Percentiles rank a stretch among this genome's conserved stretches.
phyloP scores from a whole-genome alignment of 2,329 filamentous ascomycete genomes.

The Aspergillus floridensis region DNA sequence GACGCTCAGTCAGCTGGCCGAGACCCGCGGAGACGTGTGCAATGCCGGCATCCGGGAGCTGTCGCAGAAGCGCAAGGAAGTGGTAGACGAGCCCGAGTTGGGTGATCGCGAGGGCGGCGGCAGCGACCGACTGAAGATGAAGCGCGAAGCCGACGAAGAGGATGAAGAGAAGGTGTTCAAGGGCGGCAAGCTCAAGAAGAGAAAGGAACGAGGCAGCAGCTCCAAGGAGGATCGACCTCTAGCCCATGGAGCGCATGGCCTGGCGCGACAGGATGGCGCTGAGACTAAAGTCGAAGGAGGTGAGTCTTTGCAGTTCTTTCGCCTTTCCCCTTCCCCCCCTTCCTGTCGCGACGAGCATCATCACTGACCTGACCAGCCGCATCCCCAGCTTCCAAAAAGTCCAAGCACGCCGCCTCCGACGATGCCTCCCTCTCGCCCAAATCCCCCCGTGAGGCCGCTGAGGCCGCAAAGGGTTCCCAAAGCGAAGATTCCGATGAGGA shows the following conservation, averaged over 20 bases:
- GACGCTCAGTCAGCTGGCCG: constrained; percentile 56
- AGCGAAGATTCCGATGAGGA: constrained; percentile 59
- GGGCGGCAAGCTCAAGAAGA: constrained; percentile 70
- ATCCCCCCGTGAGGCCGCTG: constrained; percentile 42
- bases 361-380: constrained; percentile 24
- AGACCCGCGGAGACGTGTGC: constrained; percentile 56
- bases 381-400: constrained; percentile 41
- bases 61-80: constrained; percentile 57
- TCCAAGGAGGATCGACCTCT: constrained; percentile 60
- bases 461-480: constrained; percentile 56
- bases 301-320: constrained; percentile 22
- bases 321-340: background rate
- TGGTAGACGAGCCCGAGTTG: constrained; percentile 50
- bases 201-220: constrained; percentile 63
- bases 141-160: constrained; percentile 46
- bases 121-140: constrained; percentile 48
- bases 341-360: background rate
- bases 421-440: constrained; percentile 42
- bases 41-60: constrained; percentile 61
- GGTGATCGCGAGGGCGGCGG: constrained; percentile 37
- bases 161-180: constrained; percentile 51
- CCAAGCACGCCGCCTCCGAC: constrained; percentile 37
- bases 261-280: constrained; percentile 63
- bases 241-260: constrained; percentile 61
- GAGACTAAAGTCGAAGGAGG: constrained; percentile 58